phyloP scores from a whole-genome alignment of 805 yeast genomes.

The Starmerella gropengiesseri region DNA sequence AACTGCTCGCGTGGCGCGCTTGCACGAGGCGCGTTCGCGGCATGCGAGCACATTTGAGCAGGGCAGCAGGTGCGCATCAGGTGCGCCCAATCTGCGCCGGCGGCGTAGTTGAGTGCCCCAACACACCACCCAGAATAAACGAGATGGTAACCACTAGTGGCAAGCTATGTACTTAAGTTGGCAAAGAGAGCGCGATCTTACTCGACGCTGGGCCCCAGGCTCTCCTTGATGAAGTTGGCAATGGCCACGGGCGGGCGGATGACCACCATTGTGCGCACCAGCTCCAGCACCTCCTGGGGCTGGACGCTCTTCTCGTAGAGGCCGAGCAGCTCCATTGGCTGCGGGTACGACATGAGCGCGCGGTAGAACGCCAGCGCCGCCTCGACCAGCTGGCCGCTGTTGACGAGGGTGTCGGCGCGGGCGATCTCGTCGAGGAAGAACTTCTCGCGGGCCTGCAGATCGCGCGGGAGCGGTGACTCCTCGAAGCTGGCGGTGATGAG shows the following conservation, averaged over 20 bases:
- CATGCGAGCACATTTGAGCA: no score
- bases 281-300: constrained; percentile 60
- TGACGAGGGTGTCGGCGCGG: constrained; percentile 69
- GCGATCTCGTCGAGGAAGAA: constrained; percentile 77
- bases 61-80: no score
- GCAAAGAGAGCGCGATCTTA: constrained; percentile 1
- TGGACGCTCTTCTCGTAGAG: constrained; percentile 85
- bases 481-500: constrained; percentile 54
- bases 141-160: no score
- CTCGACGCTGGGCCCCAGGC: constrained; percentile 26
- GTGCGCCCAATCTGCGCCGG: no score
- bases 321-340: constrained; percentile 82
- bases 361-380: constrained; percentile 88
- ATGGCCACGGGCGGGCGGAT: constrained; percentile 73
- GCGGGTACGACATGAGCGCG: constrained; percentile 86
- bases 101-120: no score
- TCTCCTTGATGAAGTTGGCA: constrained; percentile 50
- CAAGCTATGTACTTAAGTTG: no score
- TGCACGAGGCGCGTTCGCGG: no score
- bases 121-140: no score
- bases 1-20: no score
- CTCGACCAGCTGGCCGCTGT: constrained; percentile 49
- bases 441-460: constrained; percentile 55
- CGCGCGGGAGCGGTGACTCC: constrained; percentile 66
- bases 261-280: constrained; percentile 79